phyloP scores from a whole-genome alignment of 2,329 filamentous ascomycete genomes.

The Tolypocladium sp. region DNA sequence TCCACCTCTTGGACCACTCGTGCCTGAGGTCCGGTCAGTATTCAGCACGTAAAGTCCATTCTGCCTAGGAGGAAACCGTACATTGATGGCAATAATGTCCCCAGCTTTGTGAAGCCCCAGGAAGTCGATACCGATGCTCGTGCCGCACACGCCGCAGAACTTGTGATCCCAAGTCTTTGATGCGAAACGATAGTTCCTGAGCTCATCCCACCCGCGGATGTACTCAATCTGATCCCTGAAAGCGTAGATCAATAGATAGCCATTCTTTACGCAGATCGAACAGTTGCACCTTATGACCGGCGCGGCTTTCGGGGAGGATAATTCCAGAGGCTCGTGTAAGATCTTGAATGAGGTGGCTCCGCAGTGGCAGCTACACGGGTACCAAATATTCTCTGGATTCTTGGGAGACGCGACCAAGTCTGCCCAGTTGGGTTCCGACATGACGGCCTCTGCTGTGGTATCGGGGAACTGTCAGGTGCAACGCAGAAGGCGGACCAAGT shows the following conservation, averaged over 20 bases:
- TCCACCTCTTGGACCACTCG: not conserved
- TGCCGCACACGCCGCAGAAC: not conserved
- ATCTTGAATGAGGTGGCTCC: not conserved
- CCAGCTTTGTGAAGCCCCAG: not conserved
- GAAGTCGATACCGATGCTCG: not conserved
- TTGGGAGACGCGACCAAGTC: not conserved
- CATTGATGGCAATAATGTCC: not conserved
- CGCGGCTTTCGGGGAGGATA: not conserved
- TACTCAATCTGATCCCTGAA: not conserved
- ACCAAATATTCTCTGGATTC: not conserved
- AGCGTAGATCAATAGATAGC: not conserved
- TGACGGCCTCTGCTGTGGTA: not conserved
- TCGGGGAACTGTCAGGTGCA: not conserved
- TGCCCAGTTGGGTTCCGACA: not conserved
- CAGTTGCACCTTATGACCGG: not conserved
- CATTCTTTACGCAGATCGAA: not conserved
- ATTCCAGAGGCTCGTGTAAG: not conserved
- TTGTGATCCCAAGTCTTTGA: not conserved
- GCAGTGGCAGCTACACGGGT: not conserved
- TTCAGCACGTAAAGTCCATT: not conserved
- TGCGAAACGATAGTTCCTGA: not conserved
- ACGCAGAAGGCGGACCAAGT: not conserved
- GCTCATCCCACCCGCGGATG: not conserved
- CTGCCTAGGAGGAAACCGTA: not conserved
- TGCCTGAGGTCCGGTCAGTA: not conserved